Evolutionary conservation across 495 filamentous ascomycete species (phyloP).

Genomic region (Penicillium lividum): DNA sequence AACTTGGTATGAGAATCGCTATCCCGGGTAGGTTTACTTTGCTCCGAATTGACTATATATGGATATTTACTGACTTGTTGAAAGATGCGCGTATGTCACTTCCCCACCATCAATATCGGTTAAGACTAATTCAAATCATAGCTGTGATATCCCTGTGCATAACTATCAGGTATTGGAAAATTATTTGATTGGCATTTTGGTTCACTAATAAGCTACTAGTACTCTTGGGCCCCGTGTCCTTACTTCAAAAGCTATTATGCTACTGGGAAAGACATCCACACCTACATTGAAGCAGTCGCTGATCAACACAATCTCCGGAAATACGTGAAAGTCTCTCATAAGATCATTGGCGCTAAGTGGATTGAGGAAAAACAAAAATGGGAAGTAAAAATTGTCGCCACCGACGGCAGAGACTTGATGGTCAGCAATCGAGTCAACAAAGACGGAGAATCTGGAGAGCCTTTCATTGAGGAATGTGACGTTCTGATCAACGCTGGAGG

Average conservation of each 20-base stretch:
- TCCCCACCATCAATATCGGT: too few relatives aligned
- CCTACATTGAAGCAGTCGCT: neutral
- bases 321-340: neutral
- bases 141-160: slow-evolving; percentile 33
- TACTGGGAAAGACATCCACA: neutral
- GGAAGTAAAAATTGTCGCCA: neutral
- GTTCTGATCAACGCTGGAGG: neutral
- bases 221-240: slow-evolving; percentile 45
- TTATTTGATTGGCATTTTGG: neutral
- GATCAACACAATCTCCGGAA: neutral
- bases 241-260: neutral
- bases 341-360: neutral
- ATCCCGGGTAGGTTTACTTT: slow-evolving; percentile 24
- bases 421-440: too few relatives aligned
- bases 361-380: neutral
- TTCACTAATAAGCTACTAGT: neutral
- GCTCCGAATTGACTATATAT: too few relatives aligned
- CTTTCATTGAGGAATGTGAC: neutral
- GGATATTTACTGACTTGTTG: too few relatives aligned
- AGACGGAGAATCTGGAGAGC: neutral
- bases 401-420: too few relatives aligned
- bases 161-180: slow-evolving; percentile 33
- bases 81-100: too few relatives aligned
- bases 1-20: slow-evolving; percentile 43
- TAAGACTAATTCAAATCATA: neutral